Base-by-base conservation (phyloP, 2,329 filamentous ascomycete species). In the Polychaeton citri region DNA sequence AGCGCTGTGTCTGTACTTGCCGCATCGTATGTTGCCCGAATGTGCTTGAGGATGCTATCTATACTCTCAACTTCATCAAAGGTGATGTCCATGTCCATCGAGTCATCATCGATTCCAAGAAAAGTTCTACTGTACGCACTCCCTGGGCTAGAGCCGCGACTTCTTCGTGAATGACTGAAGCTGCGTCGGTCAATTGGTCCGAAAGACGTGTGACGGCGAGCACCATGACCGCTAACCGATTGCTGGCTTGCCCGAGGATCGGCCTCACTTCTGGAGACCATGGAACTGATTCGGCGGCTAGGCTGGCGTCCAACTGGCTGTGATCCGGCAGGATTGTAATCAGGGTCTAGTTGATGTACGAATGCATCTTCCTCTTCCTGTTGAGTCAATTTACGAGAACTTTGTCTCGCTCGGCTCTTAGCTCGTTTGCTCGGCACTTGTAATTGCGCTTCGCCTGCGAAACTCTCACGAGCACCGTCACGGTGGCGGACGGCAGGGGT, bases 281-380 rank as follows among this genome's bases (percentile, higher is more conserved):
- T 72, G 12, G 88, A 96, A 62, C 90, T 98, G 18, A 96, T 81
- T 34, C 90, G 75, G 30, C 90, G 76, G n/a, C 73, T 75, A 12
- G 30, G 30, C 5, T 32, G 12, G 5, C 24, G 71, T n/a, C 60
- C 59, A 18, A 45, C 32, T 13, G 70, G 68, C 32, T 70, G 66
- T 20, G 70, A 63, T 7, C 37, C 39, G n/a, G 35, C 36, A 37
- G 55, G 51, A 28, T 61, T 58, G 34, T 58, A 67, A 34, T 66
- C 64, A 13, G 65, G 65, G 39, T 69, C 66, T 37, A 69, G 57
- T 34, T 65, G 64, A 5, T 63, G 66, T 8, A 62, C 63, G 48
- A 69, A 64, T 6, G 53, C 61, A 36, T 63, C 61, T 42, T 68
- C 65, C 13, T 65, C 63, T 16, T 53, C 49, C 32, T 55, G 44